Percentiles rank a stretch among this genome's conserved stretches.
Evolutionary conservation across 2,329 filamentous ascomycete genomes (phyloP).

Genomic region (Davidsoniella virescens): DNA sequence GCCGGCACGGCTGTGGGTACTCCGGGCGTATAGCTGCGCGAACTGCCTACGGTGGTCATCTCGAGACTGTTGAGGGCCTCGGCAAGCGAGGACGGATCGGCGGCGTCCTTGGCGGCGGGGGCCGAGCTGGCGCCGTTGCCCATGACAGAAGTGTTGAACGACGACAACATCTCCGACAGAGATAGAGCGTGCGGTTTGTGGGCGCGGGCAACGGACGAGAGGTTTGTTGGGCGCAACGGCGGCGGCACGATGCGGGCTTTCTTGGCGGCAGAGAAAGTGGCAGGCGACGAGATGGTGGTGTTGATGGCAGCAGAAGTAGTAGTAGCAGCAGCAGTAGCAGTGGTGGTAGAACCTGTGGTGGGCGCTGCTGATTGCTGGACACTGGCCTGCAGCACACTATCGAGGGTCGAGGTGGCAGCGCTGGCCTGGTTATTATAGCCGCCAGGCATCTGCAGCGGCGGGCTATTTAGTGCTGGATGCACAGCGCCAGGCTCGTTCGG

Average conservation of each 20-base stretch:
- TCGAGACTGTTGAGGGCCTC: slow-evolving; percentile 40
- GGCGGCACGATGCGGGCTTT: slow-evolving; percentile 9
- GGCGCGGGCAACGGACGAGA: slow-evolving; percentile 49
- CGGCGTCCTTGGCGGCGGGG: slow-evolving; percentile 18
- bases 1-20: slow-evolving; percentile 37
- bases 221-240: slow-evolving; percentile 55
- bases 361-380: slow-evolving; percentile 11
- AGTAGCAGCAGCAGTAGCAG: slow-evolving; percentile 2
- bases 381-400: no score
- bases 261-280: slow-evolving; percentile 17
- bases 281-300: slow-evolving; percentile 11
- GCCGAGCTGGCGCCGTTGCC: slow-evolving; percentile 23
- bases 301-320: background rate
- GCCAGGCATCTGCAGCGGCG: slow-evolving; percentile 14
- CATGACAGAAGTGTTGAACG: slow-evolving; percentile 18
- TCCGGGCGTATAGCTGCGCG: slow-evolving; percentile 19
- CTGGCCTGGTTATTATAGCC: slow-evolving; percentile 18
- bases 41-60: slow-evolving; percentile 20
- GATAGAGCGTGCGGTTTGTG: slow-evolving; percentile 48
- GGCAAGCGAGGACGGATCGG: slow-evolving; percentile 35
- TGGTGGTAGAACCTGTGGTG: slow-evolving; percentile 14
- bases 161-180: slow-evolving; percentile 41
- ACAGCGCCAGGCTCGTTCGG: slow-evolving; percentile 19
- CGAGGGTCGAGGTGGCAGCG: background rate
- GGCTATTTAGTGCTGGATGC: slow-evolving; percentile 33